Base-by-base conservation (phyloP, 2,329 filamentous ascomycete genomes). In the Scedosporium dehoogii region DNA sequence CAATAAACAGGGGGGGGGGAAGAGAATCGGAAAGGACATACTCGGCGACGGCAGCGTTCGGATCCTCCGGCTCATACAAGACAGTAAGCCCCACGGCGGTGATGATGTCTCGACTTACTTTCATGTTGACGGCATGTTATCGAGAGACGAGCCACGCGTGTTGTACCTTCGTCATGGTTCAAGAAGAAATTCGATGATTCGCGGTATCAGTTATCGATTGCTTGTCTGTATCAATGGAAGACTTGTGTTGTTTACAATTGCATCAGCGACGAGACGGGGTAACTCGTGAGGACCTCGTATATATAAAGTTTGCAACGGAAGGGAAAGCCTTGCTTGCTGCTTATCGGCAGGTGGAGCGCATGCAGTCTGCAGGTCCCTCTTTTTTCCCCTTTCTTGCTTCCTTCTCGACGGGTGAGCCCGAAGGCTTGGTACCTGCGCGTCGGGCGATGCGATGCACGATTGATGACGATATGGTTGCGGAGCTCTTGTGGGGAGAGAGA, bases 61-160 rank as follows among this genome's bases (percentile, higher is more conserved):
- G 65, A 55, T 68, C 67, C 25, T 73, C 70, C 0, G 72, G 72
- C 63, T 72, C 69, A 33, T 72, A 73, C 18, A 73, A 60, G n/a
- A 73, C 65, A 9, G 70, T 70, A 6, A 73, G 67, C 6, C 72
- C 72, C 14, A 67, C 68, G 14, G 70, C 66, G n/a, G 68, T 65
- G 62, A 72, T 68, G 21, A 63, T 59, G 41, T 68, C 67, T 48
- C 68, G 67, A 51, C 62, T 66, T 12, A 61, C 66, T 58, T 71
- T 71, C 68, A 70, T 72, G 18, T 63, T 66, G 42, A 33, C 48
- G 48, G 48, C 59, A 61, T 55, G 55, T 41, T 58, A 58, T 58
- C 51, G 51, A 55, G 51, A 55, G 51, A 55, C 51, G 51, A 55
- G 51, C 51, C 51, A 55, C 51, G 51, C 14, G 51, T 55, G 23